These are phyloP conservation scores for Ramichloridium luteum DNA, from an alignment of 2,329 filamentous ascomycete genomes.

Conservation along the genomic window DNA sequence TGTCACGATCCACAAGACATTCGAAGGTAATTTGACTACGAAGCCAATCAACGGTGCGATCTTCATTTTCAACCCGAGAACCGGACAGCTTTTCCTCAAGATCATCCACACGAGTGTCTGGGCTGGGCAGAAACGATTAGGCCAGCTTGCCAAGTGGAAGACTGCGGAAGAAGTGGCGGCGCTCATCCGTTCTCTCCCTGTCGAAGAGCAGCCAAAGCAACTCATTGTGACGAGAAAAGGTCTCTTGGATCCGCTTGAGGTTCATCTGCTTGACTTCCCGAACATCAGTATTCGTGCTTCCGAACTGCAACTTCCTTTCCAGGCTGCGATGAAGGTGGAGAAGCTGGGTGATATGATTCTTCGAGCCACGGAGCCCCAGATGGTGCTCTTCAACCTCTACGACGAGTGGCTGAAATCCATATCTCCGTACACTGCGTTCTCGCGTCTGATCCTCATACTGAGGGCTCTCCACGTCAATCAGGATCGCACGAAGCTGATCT, in stretches of 20 bases:
- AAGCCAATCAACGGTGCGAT: conserved; percentile 99
- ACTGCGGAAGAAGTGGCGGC: conserved; percentile 99
- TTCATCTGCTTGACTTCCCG: conserved; percentile 93
- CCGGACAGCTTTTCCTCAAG: conserved; percentile 94
- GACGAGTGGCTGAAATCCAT: conserved; percentile 99
- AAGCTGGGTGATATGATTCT: conserved; percentile 99
- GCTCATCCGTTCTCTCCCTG: conserved; percentile 83
- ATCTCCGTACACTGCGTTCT: conserved; percentile 97
- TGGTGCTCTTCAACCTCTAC: conserved; percentile 98
- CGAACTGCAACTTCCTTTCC: conserved; percentile 93
- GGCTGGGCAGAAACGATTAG: conserved; percentile 97
- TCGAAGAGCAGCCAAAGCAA: conserved; percentile 98
- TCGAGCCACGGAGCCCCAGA: conserved; percentile 95
- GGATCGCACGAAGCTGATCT: conserved; percentile 92
- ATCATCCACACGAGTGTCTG: conserved; percentile 99
- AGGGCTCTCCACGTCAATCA: conserved; percentile 94
- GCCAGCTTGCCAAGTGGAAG: conserved; percentile 98
- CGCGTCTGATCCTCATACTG: conserved; percentile 81
- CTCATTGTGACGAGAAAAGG: conserved; percentile 97
- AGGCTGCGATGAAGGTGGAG: conserved; percentile 99
- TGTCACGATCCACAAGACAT: conserved; percentile 99
- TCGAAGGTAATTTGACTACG: conserved; percentile 96
- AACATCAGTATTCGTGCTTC: conserved; percentile 98
- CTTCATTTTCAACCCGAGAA: conserved; percentile 99
- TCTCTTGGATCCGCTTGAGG: conserved; percentile 89